phyloP scores from a whole-genome alignment of 257 asterid species.

The Paulownia fortunei region DNA sequence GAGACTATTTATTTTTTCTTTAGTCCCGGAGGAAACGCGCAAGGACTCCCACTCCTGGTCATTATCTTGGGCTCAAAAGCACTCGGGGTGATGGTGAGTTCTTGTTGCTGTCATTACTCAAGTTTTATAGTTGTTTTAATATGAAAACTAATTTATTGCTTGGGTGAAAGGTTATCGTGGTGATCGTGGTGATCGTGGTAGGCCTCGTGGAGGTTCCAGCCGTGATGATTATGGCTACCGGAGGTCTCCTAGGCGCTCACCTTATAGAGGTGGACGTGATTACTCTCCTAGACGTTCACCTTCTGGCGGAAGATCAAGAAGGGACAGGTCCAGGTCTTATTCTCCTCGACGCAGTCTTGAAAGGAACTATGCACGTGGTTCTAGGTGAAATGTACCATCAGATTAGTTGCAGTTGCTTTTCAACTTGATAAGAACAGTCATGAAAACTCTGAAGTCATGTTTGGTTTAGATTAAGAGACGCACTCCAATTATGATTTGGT shows the following conservation, averaged over 20 bases:
- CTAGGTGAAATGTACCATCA: slow-evolving; percentile 49
- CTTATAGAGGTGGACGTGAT: slow-evolving; percentile 62
- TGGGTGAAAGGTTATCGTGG: slow-evolving; percentile 59
- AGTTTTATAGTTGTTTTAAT: background rate
- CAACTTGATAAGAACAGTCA: background rate
- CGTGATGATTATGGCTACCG: slow-evolving; percentile 81
- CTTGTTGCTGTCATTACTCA: background rate
- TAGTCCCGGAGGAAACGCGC: slow-evolving; percentile 76
- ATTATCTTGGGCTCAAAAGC: slow-evolving; percentile 93
- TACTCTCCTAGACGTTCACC: slow-evolving; percentile 83
- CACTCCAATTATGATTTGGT: slow-evolving; percentile 10
- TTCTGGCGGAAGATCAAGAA: slow-evolving; percentile 77
- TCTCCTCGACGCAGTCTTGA: slow-evolving; percentile 71
- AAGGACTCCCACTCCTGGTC: slow-evolving; percentile 96
- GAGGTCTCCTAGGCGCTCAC: slow-evolving; percentile 79
- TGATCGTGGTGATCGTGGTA: slow-evolving; percentile 58
- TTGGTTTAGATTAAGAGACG: background rate
- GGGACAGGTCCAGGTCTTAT: slow-evolving; percentile 79
- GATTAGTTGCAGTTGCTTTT: slow-evolving; percentile 14
- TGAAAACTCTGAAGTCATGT: background rate
- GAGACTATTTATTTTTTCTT: slow-evolving; percentile 31
- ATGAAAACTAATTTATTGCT: slow-evolving; percentile 27
- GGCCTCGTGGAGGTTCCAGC: slow-evolving; percentile 76
- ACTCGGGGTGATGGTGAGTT: slow-evolving; percentile 82
- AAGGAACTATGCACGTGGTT: slow-evolving; percentile 65